phyloP scores from a whole-genome alignment of 2,329 filamentous ascomycete species.

The Rhexocercosporidium sp. region DNA sequence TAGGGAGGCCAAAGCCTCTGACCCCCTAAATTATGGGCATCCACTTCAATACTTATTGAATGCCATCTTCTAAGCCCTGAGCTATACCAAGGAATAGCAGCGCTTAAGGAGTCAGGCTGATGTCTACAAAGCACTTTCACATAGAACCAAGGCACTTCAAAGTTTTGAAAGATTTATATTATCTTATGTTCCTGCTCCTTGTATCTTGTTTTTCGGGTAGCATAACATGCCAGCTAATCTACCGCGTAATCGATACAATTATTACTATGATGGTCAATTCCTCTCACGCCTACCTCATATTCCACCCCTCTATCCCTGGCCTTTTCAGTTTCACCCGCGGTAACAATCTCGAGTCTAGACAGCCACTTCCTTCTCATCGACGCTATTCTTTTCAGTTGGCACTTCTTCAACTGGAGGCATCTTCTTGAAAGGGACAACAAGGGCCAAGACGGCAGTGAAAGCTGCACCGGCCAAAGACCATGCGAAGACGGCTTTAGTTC shows the following conservation, averaged over 20 bases:
- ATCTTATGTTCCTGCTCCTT: neutral
- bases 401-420: slow-evolving; percentile 5
- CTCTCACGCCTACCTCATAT: neutral
- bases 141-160: neutral
- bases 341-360: neutral
- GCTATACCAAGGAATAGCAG: neutral
- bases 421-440: slow-evolving; percentile 31
- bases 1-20: neutral
- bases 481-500: slow-evolving; percentile 26
- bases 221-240: neutral
- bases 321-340: neutral
- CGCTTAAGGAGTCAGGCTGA: neutral
- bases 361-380: neutral
- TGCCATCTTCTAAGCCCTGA: neutral
- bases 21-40: neutral
- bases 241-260: neutral
- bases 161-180: neutral
- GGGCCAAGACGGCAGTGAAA: slow-evolving; percentile 24
- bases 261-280: neutral
- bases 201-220: neutral
- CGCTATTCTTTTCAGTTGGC: neutral
- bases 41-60: neutral
- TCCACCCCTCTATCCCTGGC: neutral
- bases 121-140: neutral
- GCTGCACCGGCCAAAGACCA: slow-evolving; percentile 20